Percentiles rank a stretch among this genome's conserved stretches.
Conservation (phyloP, 2,329 filamentous ascomycete species). For the Boeremia exigua region DNA sequence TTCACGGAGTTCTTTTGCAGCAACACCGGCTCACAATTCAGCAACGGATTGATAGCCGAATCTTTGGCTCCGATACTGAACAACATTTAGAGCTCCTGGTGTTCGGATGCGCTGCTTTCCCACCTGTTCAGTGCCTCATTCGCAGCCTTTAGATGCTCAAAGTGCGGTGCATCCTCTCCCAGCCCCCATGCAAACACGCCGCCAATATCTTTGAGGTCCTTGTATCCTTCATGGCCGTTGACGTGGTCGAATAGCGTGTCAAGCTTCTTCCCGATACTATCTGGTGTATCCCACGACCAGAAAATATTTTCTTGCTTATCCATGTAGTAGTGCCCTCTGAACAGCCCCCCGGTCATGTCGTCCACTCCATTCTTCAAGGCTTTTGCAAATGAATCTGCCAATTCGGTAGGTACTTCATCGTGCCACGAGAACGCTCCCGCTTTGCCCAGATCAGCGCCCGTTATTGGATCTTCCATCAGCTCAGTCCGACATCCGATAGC, state of each 20-base stretch:
- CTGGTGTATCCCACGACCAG: conserved; percentile 76
- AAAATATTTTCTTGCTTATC: conserved; percentile 65
- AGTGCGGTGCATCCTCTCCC: conserved; percentile 64
- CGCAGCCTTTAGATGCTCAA: conserved; percentile 48
- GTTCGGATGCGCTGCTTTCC: not conserved
- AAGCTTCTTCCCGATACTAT: conserved; percentile 68
- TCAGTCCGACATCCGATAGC: conserved; percentile 59
- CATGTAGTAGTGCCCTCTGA: conserved; percentile 65
- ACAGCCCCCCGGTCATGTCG: conserved; percentile 62
- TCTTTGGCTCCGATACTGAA: not conserved
- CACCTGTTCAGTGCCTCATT: conserved; percentile 8
- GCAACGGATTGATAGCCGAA: not conserved
- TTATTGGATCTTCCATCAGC: conserved; percentile 64
- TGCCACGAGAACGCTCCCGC: conserved; percentile 53
- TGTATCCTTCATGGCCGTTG: not conserved
- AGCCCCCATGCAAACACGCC: conserved; percentile 79
- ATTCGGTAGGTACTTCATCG: conserved; percentile 53
- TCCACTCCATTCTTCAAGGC: conserved; percentile 62
- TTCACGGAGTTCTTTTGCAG: not conserved
- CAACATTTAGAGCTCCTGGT: not conserved
- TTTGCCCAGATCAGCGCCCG: conserved; percentile 64
- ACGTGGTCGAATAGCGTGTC: conserved; percentile 56
- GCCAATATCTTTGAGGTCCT: conserved; percentile 55
- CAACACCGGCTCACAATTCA: not conserved
- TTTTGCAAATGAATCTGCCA: conserved; percentile 64